phyloP scores from a whole-genome alignment of 1,284 basidiomycete species.

The Leccinum insigne region DNA sequence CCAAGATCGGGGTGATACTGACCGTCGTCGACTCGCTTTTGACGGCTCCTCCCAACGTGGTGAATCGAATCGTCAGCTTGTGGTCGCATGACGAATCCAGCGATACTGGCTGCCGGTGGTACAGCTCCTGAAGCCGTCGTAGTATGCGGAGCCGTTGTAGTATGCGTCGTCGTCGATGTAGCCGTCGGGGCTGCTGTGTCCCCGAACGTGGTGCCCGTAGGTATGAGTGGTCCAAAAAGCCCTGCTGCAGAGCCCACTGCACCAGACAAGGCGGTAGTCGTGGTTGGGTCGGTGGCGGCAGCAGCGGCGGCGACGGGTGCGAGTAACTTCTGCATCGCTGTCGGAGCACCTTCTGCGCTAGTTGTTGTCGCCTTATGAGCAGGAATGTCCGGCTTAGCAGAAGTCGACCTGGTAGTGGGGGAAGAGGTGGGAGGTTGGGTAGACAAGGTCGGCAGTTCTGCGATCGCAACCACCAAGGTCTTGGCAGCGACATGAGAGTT shows the following conservation, averaged over 20 bases:
- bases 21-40: slow-evolving; percentile 11
- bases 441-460: not conserved
- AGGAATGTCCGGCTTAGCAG: not conserved
- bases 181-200: not conserved
- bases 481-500: not conserved
- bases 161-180: not conserved
- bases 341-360: not conserved
- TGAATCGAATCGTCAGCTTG: not conserved
- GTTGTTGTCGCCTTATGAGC: slow-evolving; percentile 2
- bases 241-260: not conserved
- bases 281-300: too few relatives aligned
- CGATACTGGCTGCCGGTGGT: not conserved
- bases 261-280: not conserved
- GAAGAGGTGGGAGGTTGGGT: not conserved
- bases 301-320: not conserved
- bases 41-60: not conserved
- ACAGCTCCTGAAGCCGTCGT: not conserved
- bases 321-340: not conserved
- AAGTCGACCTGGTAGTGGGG: not conserved
- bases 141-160: not conserved
- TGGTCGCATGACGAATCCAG: not conserved
- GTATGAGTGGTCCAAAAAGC: not conserved
- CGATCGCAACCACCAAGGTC: not conserved
- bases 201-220: not conserved
- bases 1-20: slow-evolving; percentile 1